These are phyloP conservation scores for Salix caprea DNA, from an alignment of 345 rosid species.

Conservation along the genomic window DNA sequence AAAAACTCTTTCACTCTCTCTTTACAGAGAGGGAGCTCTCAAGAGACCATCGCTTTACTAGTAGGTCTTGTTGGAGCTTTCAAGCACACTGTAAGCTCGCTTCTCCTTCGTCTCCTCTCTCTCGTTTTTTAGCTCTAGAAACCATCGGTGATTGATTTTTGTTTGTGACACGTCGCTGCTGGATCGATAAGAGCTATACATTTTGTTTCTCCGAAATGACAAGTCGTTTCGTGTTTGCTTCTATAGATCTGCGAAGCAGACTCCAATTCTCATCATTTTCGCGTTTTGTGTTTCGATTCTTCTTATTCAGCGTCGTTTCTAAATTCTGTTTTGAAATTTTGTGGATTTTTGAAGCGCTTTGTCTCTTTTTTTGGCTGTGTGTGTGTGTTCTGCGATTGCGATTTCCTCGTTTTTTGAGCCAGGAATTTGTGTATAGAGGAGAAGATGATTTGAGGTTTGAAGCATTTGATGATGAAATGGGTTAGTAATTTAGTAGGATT, in stretches of 20 bases:
- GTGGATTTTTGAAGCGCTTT: neutral
- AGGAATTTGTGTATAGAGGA: constrained; percentile 1
- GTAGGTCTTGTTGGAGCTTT: constrained; percentile 29
- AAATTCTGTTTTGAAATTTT: neutral
- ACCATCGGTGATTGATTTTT: constrained; percentile 2
- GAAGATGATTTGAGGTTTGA: neutral
- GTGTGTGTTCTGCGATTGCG: neutral
- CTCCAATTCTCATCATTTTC: constrained; percentile 7
- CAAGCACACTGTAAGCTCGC: constrained; percentile 30
- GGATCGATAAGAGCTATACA: constrained; percentile 12
- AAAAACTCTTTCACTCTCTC: neutral
- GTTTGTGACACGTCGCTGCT: neutral
- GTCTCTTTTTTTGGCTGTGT: too few relatives aligned
- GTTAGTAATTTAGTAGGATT: neutral
- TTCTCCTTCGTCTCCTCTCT: neutral
- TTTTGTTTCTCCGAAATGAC: neutral
- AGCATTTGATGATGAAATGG: neutral
- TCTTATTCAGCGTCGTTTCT: neutral
- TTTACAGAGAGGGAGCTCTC: constrained; percentile 17
- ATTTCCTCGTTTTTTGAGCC: constrained; percentile 3
- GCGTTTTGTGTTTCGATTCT: neutral
- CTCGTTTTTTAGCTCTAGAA: neutral
- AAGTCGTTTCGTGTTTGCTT: constrained; percentile 14
- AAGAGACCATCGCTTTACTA: constrained; percentile 11
- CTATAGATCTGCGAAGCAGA: constrained; percentile 33